Conservation (phyloP, 345 rosid genomes). For the Schrenkiella parvula region DNA sequence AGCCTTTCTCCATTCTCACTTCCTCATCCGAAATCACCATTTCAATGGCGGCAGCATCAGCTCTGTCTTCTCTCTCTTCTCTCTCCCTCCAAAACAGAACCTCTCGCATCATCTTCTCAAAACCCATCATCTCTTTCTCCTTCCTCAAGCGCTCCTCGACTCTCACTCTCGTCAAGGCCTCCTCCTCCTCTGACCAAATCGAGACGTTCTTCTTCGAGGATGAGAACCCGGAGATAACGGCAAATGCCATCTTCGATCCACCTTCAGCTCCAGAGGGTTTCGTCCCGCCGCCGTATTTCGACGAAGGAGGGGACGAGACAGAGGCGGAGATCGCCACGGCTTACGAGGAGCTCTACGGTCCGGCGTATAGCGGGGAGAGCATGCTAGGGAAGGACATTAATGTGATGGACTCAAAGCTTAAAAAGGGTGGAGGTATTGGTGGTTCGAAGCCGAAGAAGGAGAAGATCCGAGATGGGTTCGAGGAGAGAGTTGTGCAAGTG, state of each 20-base stretch:
- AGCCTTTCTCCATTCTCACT: slow-evolving; percentile 15
- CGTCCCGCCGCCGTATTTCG: slow-evolving; percentile 56
- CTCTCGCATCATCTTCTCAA: slow-evolving; percentile 29
- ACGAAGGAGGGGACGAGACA: slow-evolving; percentile 61
- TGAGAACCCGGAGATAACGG: slow-evolving; percentile 34
- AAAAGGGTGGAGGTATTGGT: slow-evolving; percentile 39
- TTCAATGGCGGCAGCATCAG: slow-evolving; percentile 37
- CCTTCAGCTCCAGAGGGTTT: slow-evolving; percentile 62
- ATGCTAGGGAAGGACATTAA: slow-evolving; percentile 53
- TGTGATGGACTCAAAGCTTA: slow-evolving; percentile 65
- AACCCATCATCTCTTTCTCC: slow-evolving; percentile 27
- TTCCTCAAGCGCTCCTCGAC: slow-evolving; percentile 18
- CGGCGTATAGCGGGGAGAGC: slow-evolving; percentile 64
- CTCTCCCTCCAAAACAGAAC: slow-evolving; percentile 27
- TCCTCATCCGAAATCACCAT: slow-evolving; percentile 16
- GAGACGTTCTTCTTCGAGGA: slow-evolving; percentile 54
- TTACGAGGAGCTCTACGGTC: slow-evolving; percentile 77
- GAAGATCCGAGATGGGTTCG: slow-evolving; percentile 68
- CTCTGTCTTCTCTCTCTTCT: slow-evolving; percentile 38
- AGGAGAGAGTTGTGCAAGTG: slow-evolving; percentile 85
- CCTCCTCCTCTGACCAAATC: slow-evolving; percentile 36
- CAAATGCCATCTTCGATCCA: slow-evolving; percentile 52
- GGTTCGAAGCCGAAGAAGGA: slow-evolving; percentile 52
- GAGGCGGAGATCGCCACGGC: slow-evolving; percentile 75
- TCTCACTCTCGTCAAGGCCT: slow-evolving; percentile 32